Evolutionary conservation across 2,329 filamentous ascomycete genomes (phyloP).

Genomic region (Penicillium sp.): DNA sequence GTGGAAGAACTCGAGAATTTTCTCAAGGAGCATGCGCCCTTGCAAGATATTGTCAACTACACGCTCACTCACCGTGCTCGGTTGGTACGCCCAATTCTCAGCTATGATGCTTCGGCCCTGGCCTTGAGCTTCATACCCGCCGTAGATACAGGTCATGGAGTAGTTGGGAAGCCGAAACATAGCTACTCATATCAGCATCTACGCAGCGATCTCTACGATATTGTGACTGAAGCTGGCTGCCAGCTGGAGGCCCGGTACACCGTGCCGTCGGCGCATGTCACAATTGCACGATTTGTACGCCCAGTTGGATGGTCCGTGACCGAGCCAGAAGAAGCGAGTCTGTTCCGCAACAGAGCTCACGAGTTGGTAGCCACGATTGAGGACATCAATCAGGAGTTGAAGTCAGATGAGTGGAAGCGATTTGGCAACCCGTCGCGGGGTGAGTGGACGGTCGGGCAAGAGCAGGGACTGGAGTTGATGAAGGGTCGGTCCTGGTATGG

Average conservation of each 20-base stretch:
- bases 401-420: conserved; percentile 68
- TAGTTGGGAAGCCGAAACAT: conserved; percentile 55
- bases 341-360: conserved; percentile 58
- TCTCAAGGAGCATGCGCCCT: conserved; percentile 53
- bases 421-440: conserved; percentile 51
- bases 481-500: conserved; percentile 85
- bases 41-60: conserved; percentile 66
- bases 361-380: conserved; percentile 72
- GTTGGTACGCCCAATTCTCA: conserved; percentile 78
- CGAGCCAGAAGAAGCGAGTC: conserved; percentile 37
- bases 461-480: conserved; percentile 75
- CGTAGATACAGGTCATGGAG: conserved; percentile 53
- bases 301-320: conserved; percentile 57
- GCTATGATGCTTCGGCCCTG: conserved; percentile 81
- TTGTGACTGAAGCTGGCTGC: conserved; percentile 64
- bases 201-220: conserved; percentile 72
- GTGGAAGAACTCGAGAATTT: conserved; percentile 64
- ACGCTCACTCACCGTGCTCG: conserved; percentile 68
- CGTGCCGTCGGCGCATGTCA: conserved; percentile 87
- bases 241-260: conserved; percentile 77
- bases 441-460: conserved; percentile 87
- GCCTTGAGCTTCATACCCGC: conserved; percentile 87
- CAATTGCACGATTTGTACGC: conserved; percentile 76
- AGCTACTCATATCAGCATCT: conserved; percentile 88
- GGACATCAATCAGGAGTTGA: conserved; percentile 74